A percentile compares a stretch with the other conserved stretches of the same genome.
These are phyloP conservation scores for Grigorovia humatica DNA, from an alignment of 805 yeast species.

Conservation along the genomic window DNA sequence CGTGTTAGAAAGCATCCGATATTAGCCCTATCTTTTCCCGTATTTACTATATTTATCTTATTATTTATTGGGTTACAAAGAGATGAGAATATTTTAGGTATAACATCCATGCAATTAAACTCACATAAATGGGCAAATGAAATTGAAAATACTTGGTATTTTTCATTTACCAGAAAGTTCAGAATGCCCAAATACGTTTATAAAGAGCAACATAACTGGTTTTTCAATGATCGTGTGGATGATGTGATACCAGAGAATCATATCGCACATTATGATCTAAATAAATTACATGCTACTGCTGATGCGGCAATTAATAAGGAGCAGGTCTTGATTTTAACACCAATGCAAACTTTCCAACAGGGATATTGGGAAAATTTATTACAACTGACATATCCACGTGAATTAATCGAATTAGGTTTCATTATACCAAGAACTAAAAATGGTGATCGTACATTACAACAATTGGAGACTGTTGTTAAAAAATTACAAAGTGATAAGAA, in stretches of 20 bases:
- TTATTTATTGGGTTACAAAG: constrained; percentile 16
- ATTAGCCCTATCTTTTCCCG: constrained; percentile 17
- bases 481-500: constrained; percentile 54
- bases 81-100: constrained; percentile 16
- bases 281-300: constrained; percentile 60
- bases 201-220: constrained; percentile 28
- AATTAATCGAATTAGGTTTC: constrained; percentile 78
- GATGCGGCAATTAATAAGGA: constrained; percentile 69
- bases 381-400: constrained; percentile 71
- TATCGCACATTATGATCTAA: constrained; percentile 76
- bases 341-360: constrained; percentile 76
- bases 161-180: constrained; percentile 26
- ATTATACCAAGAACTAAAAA: constrained; percentile 74
- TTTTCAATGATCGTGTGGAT: constrained; percentile 41
- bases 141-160: constrained; percentile 27
- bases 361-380: constrained; percentile 83
- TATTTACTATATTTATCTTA: constrained; percentile 13
- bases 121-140: constrained; percentile 30
- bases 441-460: constrained; percentile 70
- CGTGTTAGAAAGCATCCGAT: constrained; percentile 23
- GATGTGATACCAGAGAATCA: constrained; percentile 60
- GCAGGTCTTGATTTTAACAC: constrained; percentile 77
- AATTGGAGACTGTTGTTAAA: constrained; percentile 68
- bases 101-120: constrained; percentile 15
- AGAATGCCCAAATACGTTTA: constrained; percentile 40